Base-by-base conservation (phyloP, 1,139 yeast genomes). In the Yamadazyma spencermartinsiae region DNA sequence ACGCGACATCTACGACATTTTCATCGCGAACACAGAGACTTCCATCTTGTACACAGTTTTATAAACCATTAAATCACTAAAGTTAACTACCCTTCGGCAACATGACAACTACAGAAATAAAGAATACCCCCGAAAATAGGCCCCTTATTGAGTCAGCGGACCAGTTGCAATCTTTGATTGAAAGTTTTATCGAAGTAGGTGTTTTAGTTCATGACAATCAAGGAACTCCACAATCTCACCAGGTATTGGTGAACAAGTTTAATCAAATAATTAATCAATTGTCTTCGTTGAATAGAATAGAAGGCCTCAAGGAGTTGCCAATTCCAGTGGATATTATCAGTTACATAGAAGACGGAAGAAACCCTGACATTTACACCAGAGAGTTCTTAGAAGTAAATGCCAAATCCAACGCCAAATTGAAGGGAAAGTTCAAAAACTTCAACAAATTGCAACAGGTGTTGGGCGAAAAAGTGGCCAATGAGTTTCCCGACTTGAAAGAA, bases 341-440 rank as follows among this genome's bases (percentile, higher is more conserved):
- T 44, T 86, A 92, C 56, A 87, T 92, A 33, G 98, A 92, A 56
- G 95, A 89, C 53, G 98, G 98, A 2, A 72, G 98, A 49, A 92
- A 92, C 56, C 98, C 99, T 0, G 98, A 92, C 56, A 90, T 92
- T 34, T 92, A 92, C 60, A 89, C 98, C 0, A 74, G 98, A 56
- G 98, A 94, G 62, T 92, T 92, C 63, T 88, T 90, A 9, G 98
- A 92, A 59, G 87, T 92, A 31, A 85, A 92, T 15, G 83, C 90
- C 20, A 83, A 87, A 51, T 82, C 89, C 43, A 92, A 92, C 58
- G 97, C 95, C 53, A 79, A 84, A 47, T 71, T 92, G 43, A 79
- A 89, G 56, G 98, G 97, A 8, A 87, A 87, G 59, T 80, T 82
- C 73, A 54, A 65, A 31, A 89, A 84, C 0, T 74, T 83, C 54